Evolutionary conservation across 2,329 filamentous ascomycete species (phyloP).

Genomic region (Macrophomina phaseolina): DNA sequence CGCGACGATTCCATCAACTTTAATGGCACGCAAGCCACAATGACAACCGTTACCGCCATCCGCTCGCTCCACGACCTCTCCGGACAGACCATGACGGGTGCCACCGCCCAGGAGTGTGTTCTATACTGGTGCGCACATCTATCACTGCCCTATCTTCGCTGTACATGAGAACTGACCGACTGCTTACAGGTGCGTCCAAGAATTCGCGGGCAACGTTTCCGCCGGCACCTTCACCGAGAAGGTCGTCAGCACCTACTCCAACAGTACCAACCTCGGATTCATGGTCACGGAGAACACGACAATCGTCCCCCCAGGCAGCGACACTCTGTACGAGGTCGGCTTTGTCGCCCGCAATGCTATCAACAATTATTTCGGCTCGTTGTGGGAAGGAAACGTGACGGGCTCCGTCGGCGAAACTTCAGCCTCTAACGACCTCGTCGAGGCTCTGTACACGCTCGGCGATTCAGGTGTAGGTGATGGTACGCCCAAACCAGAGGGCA

Average conservation of each 20-base stretch:
- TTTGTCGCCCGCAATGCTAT: conserved; percentile 6
- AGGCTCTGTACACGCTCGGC: conserved; percentile 18
- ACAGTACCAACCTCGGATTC: background rate
- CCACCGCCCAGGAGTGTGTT: conserved; percentile 16
- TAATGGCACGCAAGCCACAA: background rate
- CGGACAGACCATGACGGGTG: background rate
- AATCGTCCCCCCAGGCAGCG: background rate
- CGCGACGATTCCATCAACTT: background rate
- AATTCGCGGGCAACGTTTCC: background rate
- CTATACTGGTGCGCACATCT: background rate
- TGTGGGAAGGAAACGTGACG: conserved; percentile 12
- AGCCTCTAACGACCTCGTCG: background rate
- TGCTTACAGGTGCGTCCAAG: conserved; percentile 9
- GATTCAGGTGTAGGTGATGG: background rate
- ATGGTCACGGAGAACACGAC: background rate
- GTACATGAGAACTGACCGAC: background rate
- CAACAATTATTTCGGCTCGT: background rate
- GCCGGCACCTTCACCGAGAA: conserved; percentile 10
- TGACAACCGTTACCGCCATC: background rate
- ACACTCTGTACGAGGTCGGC: background rate
- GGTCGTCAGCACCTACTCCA: background rate
- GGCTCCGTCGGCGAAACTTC: background rate
- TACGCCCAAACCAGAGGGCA: background rate
- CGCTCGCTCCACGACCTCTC: conserved; percentile 13
- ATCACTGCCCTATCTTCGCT: too few species aligned